phyloP scores from a whole-genome alignment of 2,329 filamentous ascomycete genomes.

The Hypoxylon sp. region DNA sequence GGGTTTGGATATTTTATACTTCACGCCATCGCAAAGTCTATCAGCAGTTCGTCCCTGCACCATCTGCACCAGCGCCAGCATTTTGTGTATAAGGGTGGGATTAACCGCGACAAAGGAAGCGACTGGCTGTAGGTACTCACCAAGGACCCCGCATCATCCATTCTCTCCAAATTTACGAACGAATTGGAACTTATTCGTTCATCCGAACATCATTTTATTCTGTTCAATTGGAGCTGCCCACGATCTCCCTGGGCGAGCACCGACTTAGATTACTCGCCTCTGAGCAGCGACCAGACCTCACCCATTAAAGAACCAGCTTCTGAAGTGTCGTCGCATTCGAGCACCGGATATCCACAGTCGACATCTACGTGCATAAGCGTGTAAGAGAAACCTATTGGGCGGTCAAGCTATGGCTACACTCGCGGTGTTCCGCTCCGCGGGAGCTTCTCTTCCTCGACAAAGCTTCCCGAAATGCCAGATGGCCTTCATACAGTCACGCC shows the following conservation, averaged over 20 bases:
- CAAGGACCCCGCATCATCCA: slow-evolving; percentile 35
- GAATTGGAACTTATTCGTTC: slow-evolving; percentile 31
- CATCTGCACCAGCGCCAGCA: background rate
- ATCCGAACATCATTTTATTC: slow-evolving; percentile 35
- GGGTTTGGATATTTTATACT: slow-evolving; percentile 29
- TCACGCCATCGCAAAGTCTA: slow-evolving; percentile 27
- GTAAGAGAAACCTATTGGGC: slow-evolving; percentile 31
- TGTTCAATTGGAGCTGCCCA: slow-evolving; percentile 25
- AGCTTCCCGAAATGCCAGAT: slow-evolving; percentile 52
- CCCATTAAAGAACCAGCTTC: slow-evolving; percentile 15
- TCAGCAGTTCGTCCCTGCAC: slow-evolving; percentile 21
- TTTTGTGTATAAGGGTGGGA: slow-evolving; percentile 15
- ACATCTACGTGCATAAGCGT: slow-evolving; percentile 31
- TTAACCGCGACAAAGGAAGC: slow-evolving; percentile 29
- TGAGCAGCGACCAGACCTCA: slow-evolving; percentile 31
- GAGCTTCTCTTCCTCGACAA: slow-evolving; percentile 56
- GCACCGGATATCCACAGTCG: slow-evolving; percentile 36
- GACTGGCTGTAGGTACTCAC: slow-evolving; percentile 24
- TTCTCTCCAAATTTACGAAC: slow-evolving; percentile 20
- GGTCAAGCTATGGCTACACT: slow-evolving; percentile 58
- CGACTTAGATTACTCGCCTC: slow-evolving; percentile 32
- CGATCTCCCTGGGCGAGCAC: slow-evolving; percentile 33
- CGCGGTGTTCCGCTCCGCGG: slow-evolving; percentile 58
- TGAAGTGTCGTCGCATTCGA: slow-evolving; percentile 34
- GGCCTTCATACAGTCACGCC: slow-evolving; percentile 56